Base-by-base conservation (phyloP, 2,329 filamentous ascomycete species). In the Penicillium corylophilum region DNA sequence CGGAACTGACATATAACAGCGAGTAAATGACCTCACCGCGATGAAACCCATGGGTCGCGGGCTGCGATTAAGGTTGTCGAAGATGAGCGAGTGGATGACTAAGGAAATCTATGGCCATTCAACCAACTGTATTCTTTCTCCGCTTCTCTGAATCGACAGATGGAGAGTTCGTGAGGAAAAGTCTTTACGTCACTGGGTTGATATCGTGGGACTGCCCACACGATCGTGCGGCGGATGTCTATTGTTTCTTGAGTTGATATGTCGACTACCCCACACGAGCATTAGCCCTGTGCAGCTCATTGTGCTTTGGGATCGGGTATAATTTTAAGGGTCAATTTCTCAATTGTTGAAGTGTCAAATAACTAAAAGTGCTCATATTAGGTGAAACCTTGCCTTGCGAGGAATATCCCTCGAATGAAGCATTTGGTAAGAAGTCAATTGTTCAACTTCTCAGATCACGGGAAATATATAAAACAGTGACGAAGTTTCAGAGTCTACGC, bases 141-240 rank as follows among this genome's bases (percentile, higher is more conserved):
- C 39, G 24, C 29, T 48, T 2, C 24, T 16, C 12, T 40, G 22
- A 40, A 15, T 24, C 15, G 38, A 23, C 10, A 13, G 5, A 40
- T 8, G 3, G 22, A 2, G 2, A 24, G 12, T 24, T 4, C 9
- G 20, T 4, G n/a, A 31, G 18, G 15, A 16, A 9, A 44, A 57
- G 56, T 59, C 54, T 54, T 55, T 57, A 57, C 56, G 56, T 59
- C 56, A 59, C 41, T 36, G 31, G n/a, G 9, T 7, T 33, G n/a
- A 43, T 36, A 13, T 6, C 13, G 8, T 28, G 23, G 39, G 5
- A 36, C 29, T 20, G 15, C n/a, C 18, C 24, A 40, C n/a, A 15
- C 24, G 13, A 16, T 49, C 46, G 28, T 35, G 40, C 46, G 46
- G 35, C 31, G 29, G 18, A 22, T 29, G 18, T 41, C 39, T 15